Percentiles rank a stretch among this genome's conserved stretches.
Evolutionary conservation across 768 basidiomycete species (phyloP).

Genomic region (Boletus sensibilis): DNA sequence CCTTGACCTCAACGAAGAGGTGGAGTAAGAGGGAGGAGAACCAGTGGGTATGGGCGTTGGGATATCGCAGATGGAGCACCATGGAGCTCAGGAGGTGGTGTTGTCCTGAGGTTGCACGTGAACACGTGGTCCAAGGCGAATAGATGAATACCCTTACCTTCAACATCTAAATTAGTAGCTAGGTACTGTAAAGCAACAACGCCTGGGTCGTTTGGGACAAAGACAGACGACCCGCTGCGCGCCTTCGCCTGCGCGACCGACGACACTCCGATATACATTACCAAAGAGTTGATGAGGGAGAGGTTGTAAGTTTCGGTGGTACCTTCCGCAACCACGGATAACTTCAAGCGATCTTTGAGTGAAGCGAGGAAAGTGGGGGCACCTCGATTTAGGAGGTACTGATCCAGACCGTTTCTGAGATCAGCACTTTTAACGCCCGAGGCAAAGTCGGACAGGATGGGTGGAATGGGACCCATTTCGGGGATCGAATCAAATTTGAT

Average conservation of each 20-base stretch:
- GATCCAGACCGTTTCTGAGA: slow-evolving; percentile 76
- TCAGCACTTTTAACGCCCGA: slow-evolving; percentile 78
- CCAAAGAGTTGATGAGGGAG: slow-evolving; percentile 87
- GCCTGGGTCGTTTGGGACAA: slow-evolving; percentile 79
- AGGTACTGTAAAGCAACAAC: slow-evolving; percentile 83
- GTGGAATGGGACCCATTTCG: slow-evolving; percentile 91
- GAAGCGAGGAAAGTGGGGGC: slow-evolving; percentile 69
- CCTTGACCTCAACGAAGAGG: slow-evolving; percentile 78
- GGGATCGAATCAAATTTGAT: slow-evolving; percentile 72
- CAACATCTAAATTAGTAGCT: slow-evolving; percentile 79
- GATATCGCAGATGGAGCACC: slow-evolving; percentile 93
- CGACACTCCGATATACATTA: slow-evolving; percentile 94
- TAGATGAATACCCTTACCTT: slow-evolving; percentile 57
- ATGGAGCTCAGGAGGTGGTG: slow-evolving; percentile 92
- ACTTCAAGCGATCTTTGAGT: slow-evolving; percentile 72
- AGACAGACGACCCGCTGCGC: slow-evolving; percentile 76
- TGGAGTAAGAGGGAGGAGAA: slow-evolving; percentile 89
- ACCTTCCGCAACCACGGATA: slow-evolving; percentile 45
- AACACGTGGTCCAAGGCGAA: neutral
- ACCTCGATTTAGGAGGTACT: slow-evolving; percentile 78
- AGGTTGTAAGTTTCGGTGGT: slow-evolving; percentile 74
- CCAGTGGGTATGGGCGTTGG: slow-evolving; percentile 98
- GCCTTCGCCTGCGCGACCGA: slow-evolving; percentile 89
- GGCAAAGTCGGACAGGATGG: slow-evolving; percentile 88
- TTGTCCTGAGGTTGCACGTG: slow-evolving; percentile 60